Evolutionary conservation across 2,329 filamentous ascomycete species (phyloP), one percentile per base, ranked within the genome.

Genomic region (Fusarium sp.): DNA sequence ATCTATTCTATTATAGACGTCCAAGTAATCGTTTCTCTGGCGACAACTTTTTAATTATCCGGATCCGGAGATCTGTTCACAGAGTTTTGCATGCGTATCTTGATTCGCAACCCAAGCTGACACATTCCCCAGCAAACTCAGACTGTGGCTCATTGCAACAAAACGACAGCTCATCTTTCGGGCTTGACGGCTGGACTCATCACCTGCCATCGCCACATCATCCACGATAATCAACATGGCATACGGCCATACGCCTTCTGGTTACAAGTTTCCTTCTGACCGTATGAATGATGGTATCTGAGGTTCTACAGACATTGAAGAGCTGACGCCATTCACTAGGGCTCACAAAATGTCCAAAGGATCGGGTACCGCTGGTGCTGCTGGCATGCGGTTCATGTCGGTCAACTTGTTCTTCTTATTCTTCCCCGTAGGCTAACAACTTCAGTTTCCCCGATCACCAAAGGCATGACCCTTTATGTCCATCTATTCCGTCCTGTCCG

Each of bases 381-480:
- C 90, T 93, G 62, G 91, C 91, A 57, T 94, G 92, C 78, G 92
- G 90, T 59, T 90, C 88, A 78, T 95, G 81, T 81, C 70, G 71
- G 79, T 75, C 22, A 50, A 33, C 56, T 13, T n/a, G 9, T n/a
- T 10, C 10, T n/a, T 52, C 9, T 27, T 33, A 56, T 33, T 40
- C 14, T 56, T 22, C 36, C 56, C 38, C 27, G 54, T 47, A 29
- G 14, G 29, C 72, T 75, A 29, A 75, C 61, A 20, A 38, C 25
- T 38, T n/a, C 29, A 81, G 80, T 95, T 84, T 94, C 91, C 0
- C 93, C 93, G 18, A 90, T 93, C 58, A 94, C 92, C 7, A 93
- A 93, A 79, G 87, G 35, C 27, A 58, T 25, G 20, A 5, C 42
- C 22, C 11, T 20, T 13, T 8, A 25, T 16, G 7, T 16, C 42